Evolutionary conservation across 176 grass and related monocot species (phyloP), one percentile per base, ranked within the genome.

Genomic region (Oryza nivara): DNA sequence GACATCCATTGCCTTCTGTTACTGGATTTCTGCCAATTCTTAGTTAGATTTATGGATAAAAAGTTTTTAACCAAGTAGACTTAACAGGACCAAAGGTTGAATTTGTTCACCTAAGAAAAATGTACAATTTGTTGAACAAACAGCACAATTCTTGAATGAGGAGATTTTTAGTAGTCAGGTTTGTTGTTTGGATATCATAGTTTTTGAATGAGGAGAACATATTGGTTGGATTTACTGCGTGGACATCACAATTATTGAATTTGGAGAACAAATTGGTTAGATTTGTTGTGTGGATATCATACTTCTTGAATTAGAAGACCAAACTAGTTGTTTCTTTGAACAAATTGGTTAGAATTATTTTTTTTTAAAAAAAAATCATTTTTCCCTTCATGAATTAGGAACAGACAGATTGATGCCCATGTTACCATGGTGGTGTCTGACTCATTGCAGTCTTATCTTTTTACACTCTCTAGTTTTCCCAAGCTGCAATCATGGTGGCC

Each of bases 401-500:
- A 72, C 40, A 70, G 17, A 14, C 38, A 51, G 4, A 3, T 75
- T 75, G 80, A 86, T 47, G 63, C 68, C 74, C 68, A 43, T 71
- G 79, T 38, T 83, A 63, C 38, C 36, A 36, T 74, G 16, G 80
- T 63, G 64, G 68, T 80, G 19, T 19, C 19, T 84, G 81, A 80
- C 65, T 87, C 70, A 84, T 87, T 65, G 28, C 61, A 76, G 15
- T 22, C 52, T 5, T 28, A 22, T 81, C 41, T 15, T 28, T 44
- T 1, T 0, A 7, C 20, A 8, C 40, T 83, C 30, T 63, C 48
- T 48, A 6, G 63, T 75, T 83, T 82, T 83, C 66, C 49, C 75
- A 83, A 80, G 63, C 74, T 34, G 19, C 70, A 91, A 91, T 91
- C 89, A 87, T 88, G 65, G 10, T 44, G 34, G 19, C 81, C 81